phyloP scores from a whole-genome alignment of 2,329 filamentous ascomycete genomes.

The Fusarium sp. region DNA sequence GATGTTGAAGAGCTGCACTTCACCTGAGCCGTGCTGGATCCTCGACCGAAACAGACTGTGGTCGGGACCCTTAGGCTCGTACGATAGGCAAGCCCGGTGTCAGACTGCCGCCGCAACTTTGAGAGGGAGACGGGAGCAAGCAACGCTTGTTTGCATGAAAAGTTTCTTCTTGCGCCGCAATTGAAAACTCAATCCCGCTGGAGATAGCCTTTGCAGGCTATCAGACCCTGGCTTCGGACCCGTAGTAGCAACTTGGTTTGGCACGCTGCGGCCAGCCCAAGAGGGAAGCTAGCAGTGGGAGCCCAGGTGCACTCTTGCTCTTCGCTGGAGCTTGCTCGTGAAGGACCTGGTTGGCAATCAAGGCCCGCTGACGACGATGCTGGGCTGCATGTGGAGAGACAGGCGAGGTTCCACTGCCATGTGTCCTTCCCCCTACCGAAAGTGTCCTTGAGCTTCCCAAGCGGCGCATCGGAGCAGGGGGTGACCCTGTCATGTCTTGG shows the following conservation, averaged over 20 bases:
- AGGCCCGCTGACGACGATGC: conserved; percentile 35
- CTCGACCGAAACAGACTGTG: conserved; percentile 29
- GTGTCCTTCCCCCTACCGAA: conserved; percentile 37
- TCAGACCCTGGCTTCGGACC: conserved; percentile 23
- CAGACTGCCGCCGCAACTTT: conserved; percentile 17
- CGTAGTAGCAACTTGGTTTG: conserved; percentile 26
- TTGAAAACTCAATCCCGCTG: conserved; percentile 27
- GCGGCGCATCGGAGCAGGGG: conserved; percentile 29
- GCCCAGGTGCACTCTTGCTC: conserved; percentile 17
- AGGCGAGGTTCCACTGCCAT: conserved; percentile 40
- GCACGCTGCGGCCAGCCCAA: conserved; percentile 28
- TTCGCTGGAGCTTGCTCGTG: conserved; percentile 16
- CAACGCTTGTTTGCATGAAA: conserved; percentile 25
- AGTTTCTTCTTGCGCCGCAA: conserved; percentile 34
- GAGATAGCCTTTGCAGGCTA: conserved; percentile 19
- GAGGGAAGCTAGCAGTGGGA: conserved; percentile 23
- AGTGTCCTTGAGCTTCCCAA: conserved; percentile 33
- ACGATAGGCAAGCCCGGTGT: conserved; percentile 33
- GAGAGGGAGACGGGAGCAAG: not conserved
- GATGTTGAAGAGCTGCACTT: conserved; percentile 15
- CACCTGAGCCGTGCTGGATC: conserved; percentile 22
- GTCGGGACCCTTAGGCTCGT: conserved; percentile 35
- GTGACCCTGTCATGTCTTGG: conserved; percentile 19
- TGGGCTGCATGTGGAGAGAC: conserved; percentile 37
- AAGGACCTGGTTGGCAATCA: conserved; percentile 23